Evolutionary conservation across 768 basidiomycete genomes (phyloP), one percentile per base, ranked within the genome.

Genomic region (Collybia mongolica): DNA sequence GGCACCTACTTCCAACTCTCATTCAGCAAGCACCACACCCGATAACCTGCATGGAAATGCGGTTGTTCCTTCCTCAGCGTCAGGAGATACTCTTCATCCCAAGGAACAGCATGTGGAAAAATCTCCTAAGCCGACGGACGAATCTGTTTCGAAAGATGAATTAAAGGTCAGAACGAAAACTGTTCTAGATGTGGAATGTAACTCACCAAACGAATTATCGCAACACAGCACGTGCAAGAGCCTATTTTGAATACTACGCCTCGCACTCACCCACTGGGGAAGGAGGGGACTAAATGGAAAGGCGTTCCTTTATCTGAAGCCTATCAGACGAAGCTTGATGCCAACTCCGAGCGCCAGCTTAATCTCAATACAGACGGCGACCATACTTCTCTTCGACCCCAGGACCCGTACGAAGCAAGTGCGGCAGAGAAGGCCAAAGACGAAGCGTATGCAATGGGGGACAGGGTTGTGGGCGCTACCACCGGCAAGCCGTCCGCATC

Each of bases 261-360:
- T 6, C 56, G 56, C 4, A 58, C 58, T 6, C 55, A 59, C 23
- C 59, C 63, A 3, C 49, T 63, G 14, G 57, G 44, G 2, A 51
- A 53, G 12, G 24, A 49, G 4, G 53, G 45, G 1, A 56, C 58
- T 2, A 52, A 44, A 19, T 59, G 54, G 54, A 54, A 55, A 7
- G 59, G 61, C 7, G 44, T 62, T 15, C 54, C 49, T 1, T 37
- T 61, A 26, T 44, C 52, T 14, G 57, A 62, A 45, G 15, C 32
- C 5, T 56, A 56, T 35, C 60, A 62, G 32, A 40, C 42, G 36
- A 54, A 53, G 6, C 29, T 62, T n/a, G 61, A 62, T 39, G 49
- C 44, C 11, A 39, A 57, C 26, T 18, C 53, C 3, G 59, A 60
- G 18, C 46, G 49, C 9, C 57, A 53, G 24, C 52, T 56, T n/a